These are phyloP conservation scores for Nakazawaea molendinolei DNA, from an alignment of 805 yeast genomes.

Conservation along the genomic window DNA sequence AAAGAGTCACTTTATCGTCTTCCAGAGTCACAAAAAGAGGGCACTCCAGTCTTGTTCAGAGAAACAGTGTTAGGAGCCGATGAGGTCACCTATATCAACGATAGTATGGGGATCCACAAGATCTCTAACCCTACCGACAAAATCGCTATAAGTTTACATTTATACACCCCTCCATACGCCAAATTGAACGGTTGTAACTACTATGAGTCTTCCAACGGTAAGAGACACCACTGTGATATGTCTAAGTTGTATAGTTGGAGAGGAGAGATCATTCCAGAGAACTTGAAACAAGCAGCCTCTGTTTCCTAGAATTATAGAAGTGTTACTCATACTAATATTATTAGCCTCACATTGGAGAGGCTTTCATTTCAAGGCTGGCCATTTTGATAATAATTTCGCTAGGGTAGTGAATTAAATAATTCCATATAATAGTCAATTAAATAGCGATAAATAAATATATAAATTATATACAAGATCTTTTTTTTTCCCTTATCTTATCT, in stretches of 20 bases:
- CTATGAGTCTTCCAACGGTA: conserved; percentile 44
- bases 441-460: not conserved
- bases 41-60: conserved; percentile 17
- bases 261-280: conserved; percentile 30
- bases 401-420: too few species aligned
- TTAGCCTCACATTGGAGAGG: too few species aligned
- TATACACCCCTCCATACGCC: conserved; percentile 76
- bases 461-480: not conserved
- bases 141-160: conserved; percentile 56
- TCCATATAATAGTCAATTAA: too few species aligned
- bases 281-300: not conserved
- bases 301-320: not conserved
- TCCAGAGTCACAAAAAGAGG: conserved; percentile 28
- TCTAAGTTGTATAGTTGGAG: conserved; percentile 56
- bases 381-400: too few species aligned
- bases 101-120: conserved; percentile 58
- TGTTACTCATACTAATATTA: too few species aligned
- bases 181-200: conserved; percentile 46
- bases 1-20: conserved; percentile 49
- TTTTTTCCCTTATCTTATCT: conserved; percentile 1
- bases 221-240: conserved; percentile 49
- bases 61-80: conserved; percentile 26
- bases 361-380: too few species aligned
- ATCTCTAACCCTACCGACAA: conserved; percentile 43
- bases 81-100: conserved; percentile 60